Percentiles rank a stretch among this genome's conserved stretches.
phyloP scores from a whole-genome alignment of 441 rosid genomes.

The Eruca vesicaria region DNA sequence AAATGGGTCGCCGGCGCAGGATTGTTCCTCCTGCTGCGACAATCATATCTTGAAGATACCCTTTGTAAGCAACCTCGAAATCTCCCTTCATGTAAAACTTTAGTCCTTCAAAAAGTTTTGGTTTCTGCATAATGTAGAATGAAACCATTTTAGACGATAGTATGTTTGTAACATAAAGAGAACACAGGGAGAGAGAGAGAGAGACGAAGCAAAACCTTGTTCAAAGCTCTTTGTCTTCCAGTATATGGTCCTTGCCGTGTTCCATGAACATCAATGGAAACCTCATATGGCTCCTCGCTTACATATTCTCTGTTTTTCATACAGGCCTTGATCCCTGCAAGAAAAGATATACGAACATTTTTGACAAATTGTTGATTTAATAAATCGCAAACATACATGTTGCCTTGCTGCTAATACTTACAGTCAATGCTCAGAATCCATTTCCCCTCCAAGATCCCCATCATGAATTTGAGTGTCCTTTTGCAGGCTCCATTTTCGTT shows the following conservation, averaged over 20 bases:
- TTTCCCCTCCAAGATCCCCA: slow-evolving; percentile 90
- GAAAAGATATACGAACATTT: background rate
- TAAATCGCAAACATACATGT: background rate
- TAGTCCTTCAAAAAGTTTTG: slow-evolving; percentile 60
- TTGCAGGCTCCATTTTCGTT: slow-evolving; percentile 84
- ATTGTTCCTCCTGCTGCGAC: slow-evolving; percentile 70
- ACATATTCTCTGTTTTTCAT: slow-evolving; percentile 48
- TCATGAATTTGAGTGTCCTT: slow-evolving; percentile 82
- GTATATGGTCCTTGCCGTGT: slow-evolving; percentile 63
- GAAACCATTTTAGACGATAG: slow-evolving; percentile 4
- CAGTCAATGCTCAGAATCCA: slow-evolving; percentile 84
- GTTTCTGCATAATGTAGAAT: slow-evolving; percentile 48
- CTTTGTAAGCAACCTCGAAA: slow-evolving; percentile 61
- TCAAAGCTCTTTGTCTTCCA: slow-evolving; percentile 70
- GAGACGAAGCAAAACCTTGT: slow-evolving; percentile 51
- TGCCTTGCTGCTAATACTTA: slow-evolving; percentile 38
- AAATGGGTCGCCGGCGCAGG: slow-evolving; percentile 65
- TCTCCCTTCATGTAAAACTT: slow-evolving; percentile 67
- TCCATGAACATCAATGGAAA: slow-evolving; percentile 65
- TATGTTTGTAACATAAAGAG: background rate
- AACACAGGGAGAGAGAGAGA: background rate
- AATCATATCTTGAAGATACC: slow-evolving; percentile 70
- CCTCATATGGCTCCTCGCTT: slow-evolving; percentile 74
- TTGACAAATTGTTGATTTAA: background rate
- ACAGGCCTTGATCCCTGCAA: slow-evolving; percentile 79